Base-by-base conservation (phyloP, 306 rosid species). In the Glycine soja region DNA sequence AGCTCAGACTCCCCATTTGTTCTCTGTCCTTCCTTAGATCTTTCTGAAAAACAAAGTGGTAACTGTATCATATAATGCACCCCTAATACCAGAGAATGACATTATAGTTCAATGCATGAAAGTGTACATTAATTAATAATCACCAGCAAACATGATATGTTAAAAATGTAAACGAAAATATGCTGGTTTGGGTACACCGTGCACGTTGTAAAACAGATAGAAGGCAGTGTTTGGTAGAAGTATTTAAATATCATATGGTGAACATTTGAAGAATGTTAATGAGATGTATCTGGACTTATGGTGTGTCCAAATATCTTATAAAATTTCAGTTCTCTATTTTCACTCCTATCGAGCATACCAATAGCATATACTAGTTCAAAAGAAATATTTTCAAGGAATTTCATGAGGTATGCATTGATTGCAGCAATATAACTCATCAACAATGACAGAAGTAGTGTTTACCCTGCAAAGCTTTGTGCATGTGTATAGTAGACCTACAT, bases 381-480 rank as follows among this genome's bases (percentile, higher is more conserved):
- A 24, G 30, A 24, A 24, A 19, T 57, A 10, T 61, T 75, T 46
- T 61, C 30, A 14, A 4, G 4, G 14, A 65, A 51, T 64, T 50
- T 50, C 19, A 64, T 16, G 15, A 38, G 58, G 58, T 54, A 24
- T 24, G 30, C 30, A 42, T 53, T 36, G 59, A 53, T 6, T 43
- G n/a, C 38, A 10, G 56, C 46, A 75, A 24, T 18, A 59, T 15
- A 30, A n/a, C 48, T 56, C 11, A 24, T 15, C 19, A 15, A 62
- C 67, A 73, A 34, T 58, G 42, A 34, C 9, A 77, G 40, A 61
- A 74, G 67, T 52, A 69, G 19, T 24, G 30, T 62, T 82, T 83
- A 87, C 87, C 87, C 40, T 48, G 86, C 64, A 69, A 62, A 74
- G 79, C 47, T 69, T 74, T 87, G 75, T 79, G 64, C 51, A 48